These are phyloP conservation scores for Phytophthora ohioensis DNA, from an alignment of 352 stramenopile genomes.

Conservation along the genomic window DNA sequence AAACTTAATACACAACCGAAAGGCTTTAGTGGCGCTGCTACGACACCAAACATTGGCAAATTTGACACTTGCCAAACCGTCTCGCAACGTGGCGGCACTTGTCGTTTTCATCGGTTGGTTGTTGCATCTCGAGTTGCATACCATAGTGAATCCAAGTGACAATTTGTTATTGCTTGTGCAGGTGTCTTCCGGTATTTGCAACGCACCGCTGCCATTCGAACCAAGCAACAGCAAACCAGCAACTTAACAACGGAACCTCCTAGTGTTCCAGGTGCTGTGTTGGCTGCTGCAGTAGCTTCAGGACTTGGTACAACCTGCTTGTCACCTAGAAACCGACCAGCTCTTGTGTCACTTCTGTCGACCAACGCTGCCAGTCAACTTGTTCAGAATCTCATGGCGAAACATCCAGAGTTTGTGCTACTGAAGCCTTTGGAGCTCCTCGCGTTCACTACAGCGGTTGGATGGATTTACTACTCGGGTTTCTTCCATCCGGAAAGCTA, in stretches of 20 bases:
- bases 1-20: conserved; percentile 46
- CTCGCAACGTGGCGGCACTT: conserved; percentile 57
- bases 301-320: conserved; percentile 45
- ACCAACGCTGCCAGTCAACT: conserved; percentile 57
- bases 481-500: conserved; percentile 74
- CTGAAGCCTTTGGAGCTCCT: conserved; percentile 56
- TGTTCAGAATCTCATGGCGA: conserved; percentile 36
- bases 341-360: conserved; percentile 59
- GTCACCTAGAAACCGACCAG: conserved; percentile 46
- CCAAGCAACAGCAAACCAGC: conserved; percentile 6
- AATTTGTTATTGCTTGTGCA: conserved; percentile 8
- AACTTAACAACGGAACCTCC: background rate
- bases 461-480: conserved; percentile 70
- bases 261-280: conserved; percentile 4
- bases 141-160: background rate
- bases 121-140: background rate
- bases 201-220: conserved; percentile 22
- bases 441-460: conserved; percentile 57
- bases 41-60: conserved; percentile 15
- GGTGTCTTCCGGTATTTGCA: conserved; percentile 59
- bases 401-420: conserved; percentile 42
- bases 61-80: conserved; percentile 38
- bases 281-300: conserved; percentile 46
- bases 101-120: conserved; percentile 69
- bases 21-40: conserved; percentile 29